phyloP scores from a whole-genome alignment of 352 stramenopile genomes.

The Elongisporangium undulatum region DNA sequence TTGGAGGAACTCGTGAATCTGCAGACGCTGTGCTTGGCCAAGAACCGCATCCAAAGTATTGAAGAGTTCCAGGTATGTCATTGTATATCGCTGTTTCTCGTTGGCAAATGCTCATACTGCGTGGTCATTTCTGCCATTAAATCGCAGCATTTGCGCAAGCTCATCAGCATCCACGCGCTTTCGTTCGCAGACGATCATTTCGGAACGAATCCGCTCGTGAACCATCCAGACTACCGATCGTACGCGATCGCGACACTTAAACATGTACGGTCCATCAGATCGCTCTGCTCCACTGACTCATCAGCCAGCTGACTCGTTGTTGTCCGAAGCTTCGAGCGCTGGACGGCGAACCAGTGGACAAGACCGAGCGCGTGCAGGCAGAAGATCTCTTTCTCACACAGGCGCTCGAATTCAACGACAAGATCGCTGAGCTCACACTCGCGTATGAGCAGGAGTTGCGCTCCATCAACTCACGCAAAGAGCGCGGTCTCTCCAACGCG shows the following conservation, averaged over 20 bases:
- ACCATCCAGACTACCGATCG: conserved; percentile 64
- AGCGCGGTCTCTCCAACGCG: conserved; percentile 38
- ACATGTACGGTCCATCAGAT: conserved; percentile 23
- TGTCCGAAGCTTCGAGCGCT: conserved; percentile 31
- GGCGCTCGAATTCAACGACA: conserved; percentile 63
- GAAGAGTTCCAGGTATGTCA: conserved; percentile 46
- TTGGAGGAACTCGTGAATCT: conserved; percentile 69
- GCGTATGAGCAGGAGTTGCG: conserved; percentile 56
- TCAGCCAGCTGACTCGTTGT: not conserved
- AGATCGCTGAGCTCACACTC: conserved; percentile 42
- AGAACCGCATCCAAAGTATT: conserved; percentile 71
- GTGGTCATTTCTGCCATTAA: not conserved
- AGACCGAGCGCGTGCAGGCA: conserved; percentile 26
- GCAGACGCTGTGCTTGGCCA: conserved; percentile 58
- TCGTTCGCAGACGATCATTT: conserved; percentile 82
- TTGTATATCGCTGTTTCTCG: not conserved
- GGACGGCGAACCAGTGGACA: conserved; percentile 38
- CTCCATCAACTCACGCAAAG: conserved; percentile 30
- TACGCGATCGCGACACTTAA: conserved; percentile 65
- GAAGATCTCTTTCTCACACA: conserved; percentile 50
- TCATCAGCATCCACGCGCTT: conserved; percentile 54
- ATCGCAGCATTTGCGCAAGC: conserved; percentile 33
- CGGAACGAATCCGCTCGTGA: conserved; percentile 69
- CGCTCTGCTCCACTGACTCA: not conserved
- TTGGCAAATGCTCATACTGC: not conserved